Evolutionary conservation across 2,329 filamentous ascomycete species (phyloP), one percentile per base, ranked within the genome.

Genomic region (Monosporascus cannonballus): DNA sequence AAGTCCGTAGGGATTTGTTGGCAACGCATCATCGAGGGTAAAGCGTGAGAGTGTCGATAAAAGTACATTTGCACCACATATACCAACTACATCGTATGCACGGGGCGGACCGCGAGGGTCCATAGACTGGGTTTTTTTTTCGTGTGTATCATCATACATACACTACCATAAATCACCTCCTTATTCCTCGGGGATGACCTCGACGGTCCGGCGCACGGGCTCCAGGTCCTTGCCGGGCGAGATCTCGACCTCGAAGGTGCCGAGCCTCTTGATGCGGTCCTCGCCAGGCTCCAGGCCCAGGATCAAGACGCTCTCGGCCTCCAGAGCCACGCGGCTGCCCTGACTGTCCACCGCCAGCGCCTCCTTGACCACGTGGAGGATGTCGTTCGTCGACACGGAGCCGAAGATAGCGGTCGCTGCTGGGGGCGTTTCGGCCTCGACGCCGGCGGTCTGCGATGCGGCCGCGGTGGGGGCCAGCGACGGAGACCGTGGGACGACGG

Each of bases 181-280:
- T 46, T 51, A 59, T 47, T 63, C 59, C 22, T 65, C 63, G 6
- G 71, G 55, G 6, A 72, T 62, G 18, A 75, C 66, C 51, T 70
- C 60, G 15, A 75, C 58, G 15, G 55, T 51, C 54, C 67, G 67
- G 37, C 60, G 55, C 25, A 75, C 61, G 17, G 68, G 64, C 53
- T 65, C 59, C 17, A 69, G 18, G n/a, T 54, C 59, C 18, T 55
- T 63, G 4, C 64, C 67, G 15, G 67, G 52, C 15, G 58, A 50
- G 51, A 76, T 70, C 36, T 69, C 61, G 1, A 75, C 61, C 54
- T 73, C 65, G 59, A 68, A 76, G 30, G 62, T 64, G 34, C 74
- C 74, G 18, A 76, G 63, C 22, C 61, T 57, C 64, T 74, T 74
- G 60, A 76, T 64, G 50, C 71, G 67, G 59, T 73, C 70, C 48